phyloP scores from a whole-genome alignment of 129 eudicot genomes.

The Deinandra increscens region DNA sequence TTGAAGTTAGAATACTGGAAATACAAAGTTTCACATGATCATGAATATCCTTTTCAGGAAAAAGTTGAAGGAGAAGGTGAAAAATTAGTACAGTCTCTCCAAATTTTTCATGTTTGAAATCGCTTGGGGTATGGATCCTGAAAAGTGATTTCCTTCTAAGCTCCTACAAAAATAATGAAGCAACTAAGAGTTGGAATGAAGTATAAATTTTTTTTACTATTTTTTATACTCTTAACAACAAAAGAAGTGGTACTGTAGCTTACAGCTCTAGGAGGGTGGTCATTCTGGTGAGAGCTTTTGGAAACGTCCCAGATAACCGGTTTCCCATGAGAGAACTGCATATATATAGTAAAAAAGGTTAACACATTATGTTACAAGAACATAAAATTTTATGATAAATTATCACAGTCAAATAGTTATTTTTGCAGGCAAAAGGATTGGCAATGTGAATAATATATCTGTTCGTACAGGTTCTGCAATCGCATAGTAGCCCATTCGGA shows the following conservation, averaged over 20 bases:
- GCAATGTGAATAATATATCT: constrained; percentile 10
- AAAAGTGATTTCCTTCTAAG: constrained; percentile 70
- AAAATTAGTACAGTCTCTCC: constrained; percentile 54
- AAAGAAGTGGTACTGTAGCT: constrained; percentile 30
- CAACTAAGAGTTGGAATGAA: constrained; percentile 16
- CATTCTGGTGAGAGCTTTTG: constrained; percentile 60
- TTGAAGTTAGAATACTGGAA: constrained; percentile 66
- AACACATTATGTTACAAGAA: background rate
- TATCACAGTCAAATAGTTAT: constrained; percentile 1
- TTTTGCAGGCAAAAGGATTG: constrained; percentile 6
- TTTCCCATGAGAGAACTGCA: constrained; percentile 93
- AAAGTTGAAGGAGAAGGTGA: constrained; percentile 24
- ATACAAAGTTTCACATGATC: constrained; percentile 22
- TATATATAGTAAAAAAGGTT: constrained; percentile 12
- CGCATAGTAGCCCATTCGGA: constrained; percentile 55
- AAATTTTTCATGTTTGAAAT: constrained; percentile 61
- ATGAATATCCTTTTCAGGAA: background rate
- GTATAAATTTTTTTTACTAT: background rate
- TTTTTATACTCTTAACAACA: constrained; percentile 4
- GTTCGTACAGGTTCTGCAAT: constrained; percentile 62
- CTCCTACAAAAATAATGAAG: constrained; percentile 53
- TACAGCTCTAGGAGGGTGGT: constrained; percentile 67
- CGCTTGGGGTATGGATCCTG: constrained; percentile 61
- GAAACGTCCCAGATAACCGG: constrained; percentile 71
- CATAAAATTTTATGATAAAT: background rate